Conservation (phyloP, 148 eudicot species). For the Diospyros lotus region DNA sequence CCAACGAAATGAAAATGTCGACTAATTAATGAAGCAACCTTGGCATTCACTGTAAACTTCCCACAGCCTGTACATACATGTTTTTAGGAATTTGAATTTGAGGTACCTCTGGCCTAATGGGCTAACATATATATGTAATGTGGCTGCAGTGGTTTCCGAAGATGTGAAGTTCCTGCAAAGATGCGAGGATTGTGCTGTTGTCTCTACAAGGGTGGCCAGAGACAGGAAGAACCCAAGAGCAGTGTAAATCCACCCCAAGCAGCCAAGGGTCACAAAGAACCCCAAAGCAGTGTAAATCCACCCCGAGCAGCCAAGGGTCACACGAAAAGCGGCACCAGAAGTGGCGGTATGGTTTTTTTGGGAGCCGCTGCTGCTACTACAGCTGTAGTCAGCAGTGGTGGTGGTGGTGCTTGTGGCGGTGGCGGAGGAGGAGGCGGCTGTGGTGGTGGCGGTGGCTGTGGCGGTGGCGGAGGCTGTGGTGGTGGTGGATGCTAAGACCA, state of each 20-base stretch:
- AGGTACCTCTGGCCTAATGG: too few relatives aligned
- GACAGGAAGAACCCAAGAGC: neutral
- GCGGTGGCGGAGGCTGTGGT: neutral
- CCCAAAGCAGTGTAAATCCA: neutral
- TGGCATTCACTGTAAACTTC: too few relatives aligned
- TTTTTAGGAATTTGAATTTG: too few relatives aligned
- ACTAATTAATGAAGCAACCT: too few relatives aligned
- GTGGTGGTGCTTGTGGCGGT: neutral
- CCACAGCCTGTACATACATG: too few relatives aligned
- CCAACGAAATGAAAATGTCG: too few relatives aligned
- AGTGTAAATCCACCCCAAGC: too few relatives aligned
- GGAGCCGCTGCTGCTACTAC: constrained; percentile 7
- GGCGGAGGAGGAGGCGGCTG: neutral
- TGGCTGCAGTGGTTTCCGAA: too few relatives aligned
- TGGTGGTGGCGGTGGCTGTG: too few relatives aligned
- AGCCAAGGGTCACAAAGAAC: too few relatives aligned
- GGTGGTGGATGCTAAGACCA: neutral
- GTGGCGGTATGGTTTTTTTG: constrained; percentile 8
- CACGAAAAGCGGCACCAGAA: neutral
- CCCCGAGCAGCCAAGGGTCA: neutral
- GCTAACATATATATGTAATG: too few relatives aligned
- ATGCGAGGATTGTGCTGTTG: neutral
- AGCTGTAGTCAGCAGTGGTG: neutral
- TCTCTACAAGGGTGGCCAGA: constrained; percentile 4
- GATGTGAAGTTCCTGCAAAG: too few relatives aligned